Percentiles rank a stretch among this genome's conserved stretches.
Evolutionary conservation across 2,329 filamentous ascomycete species (phyloP).

Genomic region (Colletotrichum sp.): DNA sequence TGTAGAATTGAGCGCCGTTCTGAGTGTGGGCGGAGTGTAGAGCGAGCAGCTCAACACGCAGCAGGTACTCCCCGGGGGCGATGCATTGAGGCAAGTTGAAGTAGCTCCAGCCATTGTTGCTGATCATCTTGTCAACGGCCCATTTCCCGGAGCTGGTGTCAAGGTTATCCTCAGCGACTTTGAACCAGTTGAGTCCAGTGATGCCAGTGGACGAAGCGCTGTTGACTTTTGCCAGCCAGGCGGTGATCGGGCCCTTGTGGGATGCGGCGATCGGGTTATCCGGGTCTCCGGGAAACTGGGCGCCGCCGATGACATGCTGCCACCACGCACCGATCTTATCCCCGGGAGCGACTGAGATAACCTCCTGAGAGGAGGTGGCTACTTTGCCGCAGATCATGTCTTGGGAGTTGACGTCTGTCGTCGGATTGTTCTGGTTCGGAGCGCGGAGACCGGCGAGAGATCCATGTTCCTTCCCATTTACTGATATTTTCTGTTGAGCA

Average conservation of each 20-base stretch:
- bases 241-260: constrained; percentile 59
- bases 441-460: constrained; percentile 16
- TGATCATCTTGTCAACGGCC: constrained; percentile 52
- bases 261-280: constrained; percentile 60
- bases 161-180: constrained; percentile 53
- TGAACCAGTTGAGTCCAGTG: constrained; percentile 33
- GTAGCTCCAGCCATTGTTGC: constrained; percentile 48
- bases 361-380: constrained; percentile 41
- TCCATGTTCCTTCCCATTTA: constrained; percentile 15
- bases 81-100: constrained; percentile 56
- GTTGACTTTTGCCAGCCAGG: constrained; percentile 58
- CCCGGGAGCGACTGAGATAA: constrained; percentile 55
- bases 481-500: constrained; percentile 2
- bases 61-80: constrained; percentile 58
- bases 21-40: constrained; percentile 52
- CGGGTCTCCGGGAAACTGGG: constrained; percentile 51
- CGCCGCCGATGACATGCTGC: constrained; percentile 59
- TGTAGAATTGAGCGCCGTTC: constrained; percentile 56
- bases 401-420: constrained; percentile 51
- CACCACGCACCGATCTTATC: constrained; percentile 57
- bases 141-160: constrained; percentile 46
- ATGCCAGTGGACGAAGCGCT: constrained; percentile 49
- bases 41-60: constrained; percentile 59
- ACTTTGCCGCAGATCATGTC: constrained; percentile 56
- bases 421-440: constrained; percentile 51